Evolutionary conservation across 177 flowering plant genomes (phyloP), one percentile per base, ranked within the genome.

Genomic region (Vitis hybrid): DNA sequence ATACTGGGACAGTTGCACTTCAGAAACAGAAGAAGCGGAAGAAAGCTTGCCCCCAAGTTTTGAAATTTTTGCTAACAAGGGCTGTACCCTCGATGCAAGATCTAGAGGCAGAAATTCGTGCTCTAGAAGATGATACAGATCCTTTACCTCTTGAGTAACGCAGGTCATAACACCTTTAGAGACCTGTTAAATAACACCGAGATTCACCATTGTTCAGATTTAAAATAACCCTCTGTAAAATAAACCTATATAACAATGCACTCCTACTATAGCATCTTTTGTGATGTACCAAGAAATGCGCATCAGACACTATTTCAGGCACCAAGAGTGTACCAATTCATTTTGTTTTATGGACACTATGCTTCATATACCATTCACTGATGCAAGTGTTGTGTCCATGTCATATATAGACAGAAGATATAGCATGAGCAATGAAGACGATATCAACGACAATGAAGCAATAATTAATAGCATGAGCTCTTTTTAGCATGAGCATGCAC

Each of bases 141-240:
- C 99, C 75, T 91, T 96, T 14, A 91, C 97, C 84, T 96, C 97
- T 73, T 83, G 99, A 35, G 87, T 81, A 7, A 83, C 97, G 84
- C 94, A 94, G 14, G 82, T 78, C 87, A 96, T 75, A 4, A 96
- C 94, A 69, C 98, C 98, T 79, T 89, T 94, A n/a, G 93, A 76
- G 2, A 83, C 94, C 99, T 96, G 79, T 27, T 24, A 72, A 18
- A 48, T 8, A 49, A 63, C 14, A 63, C 16, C 13, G 14, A 65
- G n/a, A 68, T 73, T 54, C 27, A 24, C 27, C 27, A 24, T 24
- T 24, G 27, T 24, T 24, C 27, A 24, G 27, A 52, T 15, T 54
- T 13, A 68, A 49, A 24, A 6, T 9, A n/a, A 6, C 11, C 8
- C 24, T 35, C 1, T 24, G 27, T 24, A 24, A 24, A 24, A 24